Evolutionary conservation across 2,329 filamentous ascomycete genomes (phyloP).

Genomic region (Aspergillus hiratsukae): DNA sequence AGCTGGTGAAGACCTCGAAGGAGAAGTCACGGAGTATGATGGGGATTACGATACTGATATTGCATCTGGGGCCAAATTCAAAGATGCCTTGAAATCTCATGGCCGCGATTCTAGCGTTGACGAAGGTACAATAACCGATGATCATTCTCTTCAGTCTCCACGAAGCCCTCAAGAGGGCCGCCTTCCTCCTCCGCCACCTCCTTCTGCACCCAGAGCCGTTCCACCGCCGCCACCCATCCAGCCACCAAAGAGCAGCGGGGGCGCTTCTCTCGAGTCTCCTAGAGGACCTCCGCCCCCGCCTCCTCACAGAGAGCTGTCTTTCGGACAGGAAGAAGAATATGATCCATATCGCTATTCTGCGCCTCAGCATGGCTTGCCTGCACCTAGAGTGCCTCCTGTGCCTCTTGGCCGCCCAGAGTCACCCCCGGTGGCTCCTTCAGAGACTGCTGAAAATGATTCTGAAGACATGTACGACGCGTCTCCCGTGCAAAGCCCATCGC

Average conservation of each 20-base stretch:
- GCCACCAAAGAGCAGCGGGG: slow-evolving; percentile 46
- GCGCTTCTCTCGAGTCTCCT: slow-evolving; percentile 28
- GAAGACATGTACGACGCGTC: slow-evolving; percentile 47
- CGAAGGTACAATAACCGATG: slow-evolving; percentile 56
- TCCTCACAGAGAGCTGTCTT: slow-evolving; percentile 41
- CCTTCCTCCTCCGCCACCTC: slow-evolving; percentile 50
- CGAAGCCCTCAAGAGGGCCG: slow-evolving; percentile 36
- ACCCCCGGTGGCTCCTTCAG: slow-evolving; percentile 20
- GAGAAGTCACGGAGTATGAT: slow-evolving; percentile 89
- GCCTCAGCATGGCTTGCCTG: slow-evolving; percentile 29
- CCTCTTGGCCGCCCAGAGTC: slow-evolving; percentile 16
- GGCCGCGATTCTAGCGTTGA: slow-evolving; percentile 72
- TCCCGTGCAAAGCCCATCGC: slow-evolving; percentile 33
- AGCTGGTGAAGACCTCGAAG: slow-evolving; percentile 61
- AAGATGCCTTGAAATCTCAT: slow-evolving; percentile 84
- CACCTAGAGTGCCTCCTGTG: slow-evolving; percentile 23
- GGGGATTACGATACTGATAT: slow-evolving; percentile 98
- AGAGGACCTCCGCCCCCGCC: slow-evolving; percentile 40
- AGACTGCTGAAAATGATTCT: slow-evolving; percentile 30
- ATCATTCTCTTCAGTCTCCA: slow-evolving; percentile 48
- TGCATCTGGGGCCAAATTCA: slow-evolving; percentile 85
- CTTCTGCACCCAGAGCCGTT: slow-evolving; percentile 55
- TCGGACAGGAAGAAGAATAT: slow-evolving; percentile 50
- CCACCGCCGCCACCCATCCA: slow-evolving; percentile 64
- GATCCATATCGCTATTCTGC: slow-evolving; percentile 50